A percentile compares a stretch with the other conserved stretches of the same genome.
Conservation (phyloP, 768 basidiomycete species). For the Auricularia heimuer region DNA sequence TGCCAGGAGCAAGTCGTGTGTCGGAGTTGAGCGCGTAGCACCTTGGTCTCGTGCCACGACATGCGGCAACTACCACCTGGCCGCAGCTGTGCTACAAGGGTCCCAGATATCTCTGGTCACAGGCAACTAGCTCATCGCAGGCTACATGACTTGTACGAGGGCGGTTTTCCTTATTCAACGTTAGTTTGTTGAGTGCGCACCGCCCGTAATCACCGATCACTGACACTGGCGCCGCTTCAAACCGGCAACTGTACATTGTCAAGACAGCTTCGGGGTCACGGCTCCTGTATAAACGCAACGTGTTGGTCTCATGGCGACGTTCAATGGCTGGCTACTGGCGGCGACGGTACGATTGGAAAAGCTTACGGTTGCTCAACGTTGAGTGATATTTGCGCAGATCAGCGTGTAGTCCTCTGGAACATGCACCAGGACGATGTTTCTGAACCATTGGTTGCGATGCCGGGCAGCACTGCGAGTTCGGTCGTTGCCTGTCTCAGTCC, state of each 20-base stretch:
- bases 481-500: conserved; percentile 19
- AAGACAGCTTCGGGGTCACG: conserved; percentile 35
- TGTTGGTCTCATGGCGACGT: conserved; percentile 51
- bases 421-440: conserved; percentile 44
- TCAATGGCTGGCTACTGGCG: conserved; percentile 56
- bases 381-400: conserved; percentile 28
- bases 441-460: conserved; percentile 28
- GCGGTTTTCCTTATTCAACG: background rate
- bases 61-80: too few relatives aligned
- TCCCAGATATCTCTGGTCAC: too few relatives aligned
- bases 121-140: too few relatives aligned
- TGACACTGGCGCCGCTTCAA: background rate
- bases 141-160: background rate
- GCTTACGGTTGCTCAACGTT: conserved; percentile 27
- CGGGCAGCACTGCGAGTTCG: conserved; percentile 36
- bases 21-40: too few relatives aligned
- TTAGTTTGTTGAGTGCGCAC: background rate
- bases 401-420: conserved; percentile 52
- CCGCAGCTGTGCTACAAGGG: too few relatives aligned
- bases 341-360: conserved; percentile 29
- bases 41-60: too few relatives aligned
- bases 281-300: conserved; percentile 57
- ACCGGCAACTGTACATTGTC: background rate
- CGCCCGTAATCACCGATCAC: too few relatives aligned
- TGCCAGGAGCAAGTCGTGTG: too few relatives aligned